These are phyloP conservation scores for Emydomyces testavorans DNA, from an alignment of 2,329 filamentous ascomycete species.

Conservation along the genomic window DNA sequence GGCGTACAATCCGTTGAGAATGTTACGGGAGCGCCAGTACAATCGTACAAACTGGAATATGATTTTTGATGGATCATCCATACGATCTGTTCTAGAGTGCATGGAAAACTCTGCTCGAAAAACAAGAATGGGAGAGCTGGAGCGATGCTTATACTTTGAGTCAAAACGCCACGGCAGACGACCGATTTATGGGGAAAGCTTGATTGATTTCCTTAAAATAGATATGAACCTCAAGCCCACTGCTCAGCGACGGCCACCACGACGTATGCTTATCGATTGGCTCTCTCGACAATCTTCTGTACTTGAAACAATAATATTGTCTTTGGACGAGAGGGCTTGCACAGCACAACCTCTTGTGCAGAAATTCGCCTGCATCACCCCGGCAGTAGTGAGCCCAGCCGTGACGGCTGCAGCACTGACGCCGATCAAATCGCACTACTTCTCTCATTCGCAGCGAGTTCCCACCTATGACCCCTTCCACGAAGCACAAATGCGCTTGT, in stretches of 20 bases:
- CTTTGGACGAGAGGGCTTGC: conserved; percentile 59
- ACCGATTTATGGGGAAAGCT: conserved; percentile 67
- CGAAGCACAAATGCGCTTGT: conserved; percentile 79
- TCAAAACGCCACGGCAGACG: conserved; percentile 66
- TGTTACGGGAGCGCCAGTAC: conserved; percentile 61
- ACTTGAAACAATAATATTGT: conserved; percentile 53
- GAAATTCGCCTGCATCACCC: conserved; percentile 87
- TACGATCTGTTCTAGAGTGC: conserved; percentile 58
- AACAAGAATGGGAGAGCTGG: conserved; percentile 63
- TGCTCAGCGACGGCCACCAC: conserved; percentile 49
- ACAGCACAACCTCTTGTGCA: conserved; percentile 63
- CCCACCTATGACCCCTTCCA: conserved; percentile 71
- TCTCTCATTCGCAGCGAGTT: conserved; percentile 39
- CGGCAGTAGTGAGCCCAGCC: conserved; percentile 72
- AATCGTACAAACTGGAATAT: conserved; percentile 42
- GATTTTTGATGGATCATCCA: conserved; percentile 54
- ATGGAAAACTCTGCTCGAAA: conserved; percentile 60
- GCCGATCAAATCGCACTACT: conserved; percentile 43
- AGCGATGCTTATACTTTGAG: conserved; percentile 70
- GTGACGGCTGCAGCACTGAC: conserved; percentile 58
- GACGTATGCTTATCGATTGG: conserved; percentile 59
- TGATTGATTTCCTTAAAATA: conserved; percentile 65
- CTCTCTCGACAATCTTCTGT: conserved; percentile 55
- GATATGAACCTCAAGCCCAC: conserved; percentile 49
- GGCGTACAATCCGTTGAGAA: conserved; percentile 56